These are phyloP conservation scores for Phaeophleospora eucalypticola DNA, from an alignment of 2,329 filamentous ascomycete species.

Conservation along the genomic window DNA sequence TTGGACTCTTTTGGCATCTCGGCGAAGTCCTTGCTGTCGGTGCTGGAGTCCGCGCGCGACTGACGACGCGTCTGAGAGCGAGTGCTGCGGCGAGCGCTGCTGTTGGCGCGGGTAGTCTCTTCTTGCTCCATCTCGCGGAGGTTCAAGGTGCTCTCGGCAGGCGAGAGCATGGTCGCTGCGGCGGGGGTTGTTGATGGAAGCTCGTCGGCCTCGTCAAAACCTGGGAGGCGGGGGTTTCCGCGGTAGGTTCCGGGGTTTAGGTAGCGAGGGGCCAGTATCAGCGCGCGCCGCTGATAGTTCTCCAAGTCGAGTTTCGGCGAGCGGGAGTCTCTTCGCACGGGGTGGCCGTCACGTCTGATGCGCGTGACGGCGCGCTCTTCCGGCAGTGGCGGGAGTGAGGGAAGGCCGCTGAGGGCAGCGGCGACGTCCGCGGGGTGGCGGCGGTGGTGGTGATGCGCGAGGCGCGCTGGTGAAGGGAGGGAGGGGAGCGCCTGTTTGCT, in stretches of 20 bases:
- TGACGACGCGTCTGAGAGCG: constrained; percentile 14
- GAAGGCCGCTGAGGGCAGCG: no score
- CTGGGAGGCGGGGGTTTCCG: no score
- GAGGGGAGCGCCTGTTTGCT: background rate
- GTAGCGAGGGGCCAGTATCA: no score
- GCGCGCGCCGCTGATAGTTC: no score
- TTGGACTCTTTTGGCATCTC: background rate
- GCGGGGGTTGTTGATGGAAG: background rate
- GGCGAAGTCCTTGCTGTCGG: background rate
- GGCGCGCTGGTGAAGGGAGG: background rate
- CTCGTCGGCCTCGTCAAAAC: background rate
- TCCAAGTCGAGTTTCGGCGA: no score
- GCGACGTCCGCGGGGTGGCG: background rate
- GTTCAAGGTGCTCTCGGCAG: background rate
- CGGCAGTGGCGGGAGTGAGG: no score
- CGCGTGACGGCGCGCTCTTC: no score
- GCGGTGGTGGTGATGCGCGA: background rate
- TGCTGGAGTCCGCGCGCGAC: constrained; percentile 7
- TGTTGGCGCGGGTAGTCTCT: background rate
- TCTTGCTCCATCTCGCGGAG: background rate
- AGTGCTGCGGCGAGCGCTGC: constrained; percentile 2
- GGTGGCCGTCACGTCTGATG: no score
- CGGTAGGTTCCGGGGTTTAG: no score
- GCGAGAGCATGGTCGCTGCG: background rate
- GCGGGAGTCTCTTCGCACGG: no score